Evolutionary conservation across 169 alveolate genomes (phyloP), one percentile per base, ranked within the genome.

Genomic region (Eimeria necatrix): DNA sequence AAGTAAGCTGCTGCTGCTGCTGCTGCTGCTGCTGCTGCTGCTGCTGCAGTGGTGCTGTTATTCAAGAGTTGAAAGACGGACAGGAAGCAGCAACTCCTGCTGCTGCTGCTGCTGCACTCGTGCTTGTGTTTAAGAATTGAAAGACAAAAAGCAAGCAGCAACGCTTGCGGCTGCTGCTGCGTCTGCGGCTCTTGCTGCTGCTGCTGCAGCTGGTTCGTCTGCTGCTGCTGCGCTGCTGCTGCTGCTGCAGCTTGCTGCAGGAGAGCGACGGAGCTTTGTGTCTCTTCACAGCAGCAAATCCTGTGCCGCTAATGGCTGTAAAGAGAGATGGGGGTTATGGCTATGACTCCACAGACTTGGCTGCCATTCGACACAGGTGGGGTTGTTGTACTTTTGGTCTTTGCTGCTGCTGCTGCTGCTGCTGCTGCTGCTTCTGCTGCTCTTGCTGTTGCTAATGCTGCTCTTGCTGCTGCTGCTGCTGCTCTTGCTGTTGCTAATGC

Each of bases 281-380:
- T 95, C 96, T 99, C 53, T 97, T 98, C 96, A 97, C 99, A 0
- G 97, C 93, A 32, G 91, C 96, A 32, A 91, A 89, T 59, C 93
- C 93, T 71, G 91, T 95, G 51, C 99, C 99, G n/a, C 94, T 99
- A 91, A 98, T 99, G 97, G 98, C 98, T 48, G 98, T 98, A 91
- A 99, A 99, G 96, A 97, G 99, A n/a, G 99, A 99, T 93, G 99
- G 99, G 6, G 99, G 99, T 49, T 99, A 97, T 95, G 99, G 99
- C 53, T 99, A 99, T 95, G 99, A 99, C 95, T 97, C 99, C 60
- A 99, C 99, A 0, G 99, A 99, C 95, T 90, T 99, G 95, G 99
- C 99, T 3, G 99, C 99, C 60, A 96, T 98, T 78, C 96, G 97
- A 70, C 98, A 98, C 76, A 95, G 99, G 95, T 71, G 52, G 10